phyloP scores from a whole-genome alignment of 2,329 filamentous ascomycete genomes.

The Diaporthe australafricana region DNA sequence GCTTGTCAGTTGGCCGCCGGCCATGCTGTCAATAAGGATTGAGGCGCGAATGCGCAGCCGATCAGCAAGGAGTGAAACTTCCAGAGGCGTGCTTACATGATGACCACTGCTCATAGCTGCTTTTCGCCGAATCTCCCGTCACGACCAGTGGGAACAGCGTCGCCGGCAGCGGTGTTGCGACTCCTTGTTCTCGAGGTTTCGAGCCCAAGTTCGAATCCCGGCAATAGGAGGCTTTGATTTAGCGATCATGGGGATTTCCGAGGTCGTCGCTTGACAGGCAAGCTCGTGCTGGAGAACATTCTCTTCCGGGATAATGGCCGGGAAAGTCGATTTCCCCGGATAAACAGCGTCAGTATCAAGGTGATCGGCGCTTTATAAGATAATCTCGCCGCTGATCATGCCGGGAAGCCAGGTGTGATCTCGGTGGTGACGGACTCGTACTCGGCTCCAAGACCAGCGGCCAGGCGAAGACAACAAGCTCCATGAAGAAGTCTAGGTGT shows the following conservation, averaged over 20 bases:
- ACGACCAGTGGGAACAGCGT: neutral
- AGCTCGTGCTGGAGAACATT: too few relatives aligned
- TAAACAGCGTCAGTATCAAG: neutral
- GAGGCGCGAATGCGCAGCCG: neutral
- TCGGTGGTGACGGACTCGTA: neutral
- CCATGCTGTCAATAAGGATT: neutral
- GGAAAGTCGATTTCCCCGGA: neutral
- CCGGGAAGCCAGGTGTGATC: neutral
- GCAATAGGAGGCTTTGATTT: too few relatives aligned
- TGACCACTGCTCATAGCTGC: neutral
- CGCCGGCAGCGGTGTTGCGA: neutral
- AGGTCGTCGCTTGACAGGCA: neutral
- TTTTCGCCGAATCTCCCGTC: neutral
- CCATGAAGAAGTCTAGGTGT: neutral
- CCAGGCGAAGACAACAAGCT: neutral
- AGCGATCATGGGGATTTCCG: too few relatives aligned
- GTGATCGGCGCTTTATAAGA: neutral
- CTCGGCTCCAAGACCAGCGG: neutral
- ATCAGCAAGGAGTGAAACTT: neutral
- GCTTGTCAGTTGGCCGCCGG: neutral
- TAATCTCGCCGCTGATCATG: conserved; percentile 1
- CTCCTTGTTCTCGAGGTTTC: too few relatives aligned
- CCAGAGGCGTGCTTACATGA: neutral
- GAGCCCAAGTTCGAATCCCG: too few relatives aligned
- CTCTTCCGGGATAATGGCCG: neutral